Conservation (phyloP, 2,329 filamentous ascomycete genomes). For the Penicillium freii region DNA sequence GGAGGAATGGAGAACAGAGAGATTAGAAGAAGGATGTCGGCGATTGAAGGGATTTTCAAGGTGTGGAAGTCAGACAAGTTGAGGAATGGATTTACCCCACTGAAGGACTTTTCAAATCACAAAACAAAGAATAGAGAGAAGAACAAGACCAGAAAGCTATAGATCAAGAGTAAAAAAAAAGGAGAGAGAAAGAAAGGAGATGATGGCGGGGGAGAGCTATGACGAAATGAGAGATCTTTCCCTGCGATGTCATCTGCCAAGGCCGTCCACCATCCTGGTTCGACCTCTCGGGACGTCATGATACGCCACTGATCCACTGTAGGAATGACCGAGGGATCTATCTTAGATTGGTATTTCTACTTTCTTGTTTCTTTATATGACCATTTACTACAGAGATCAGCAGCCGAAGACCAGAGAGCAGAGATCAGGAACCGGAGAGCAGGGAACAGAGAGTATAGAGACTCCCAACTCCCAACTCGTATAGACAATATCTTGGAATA, state of each 20-base stretch:
- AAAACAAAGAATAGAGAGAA: not conserved
- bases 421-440: not conserved
- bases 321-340: not conserved
- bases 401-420: no score
- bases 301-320: conserved; percentile 14
- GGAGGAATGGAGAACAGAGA: conserved; percentile 2
- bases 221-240: conserved; percentile 8
- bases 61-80: not conserved
- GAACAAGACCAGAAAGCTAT: not conserved
- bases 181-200: conserved; percentile 1
- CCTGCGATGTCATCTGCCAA: conserved; percentile 14
- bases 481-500: not conserved
- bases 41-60: conserved; percentile 1
- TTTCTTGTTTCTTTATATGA: not conserved
- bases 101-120: not conserved
- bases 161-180: conserved; percentile 1
- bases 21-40: not conserved
- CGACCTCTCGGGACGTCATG: conserved; percentile 13
- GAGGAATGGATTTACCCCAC: not conserved
- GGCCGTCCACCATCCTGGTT: not conserved
- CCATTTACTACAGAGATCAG: not conserved
- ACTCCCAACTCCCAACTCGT: no score
- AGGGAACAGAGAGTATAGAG: not conserved
- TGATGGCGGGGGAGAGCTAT: conserved; percentile 10
- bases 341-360: not conserved